A percentile compares a stretch with the other conserved stretches of the same genome.
Conservation (phyloP, 306 rosid genomes). For the Cercis canadensis region DNA sequence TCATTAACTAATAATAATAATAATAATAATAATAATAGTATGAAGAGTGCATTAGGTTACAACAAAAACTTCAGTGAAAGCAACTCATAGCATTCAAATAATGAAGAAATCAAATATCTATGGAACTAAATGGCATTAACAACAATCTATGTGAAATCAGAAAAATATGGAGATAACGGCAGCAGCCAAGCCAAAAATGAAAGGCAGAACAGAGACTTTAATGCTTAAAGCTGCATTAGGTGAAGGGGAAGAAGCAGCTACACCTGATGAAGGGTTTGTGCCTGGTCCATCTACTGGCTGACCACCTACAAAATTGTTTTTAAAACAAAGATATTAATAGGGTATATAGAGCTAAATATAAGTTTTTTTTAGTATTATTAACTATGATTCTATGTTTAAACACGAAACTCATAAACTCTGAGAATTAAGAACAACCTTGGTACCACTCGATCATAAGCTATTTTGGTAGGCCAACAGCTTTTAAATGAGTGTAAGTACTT, state of each 20-base stretch:
- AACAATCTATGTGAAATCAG: constrained; percentile 32
- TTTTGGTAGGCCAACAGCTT: too few species aligned
- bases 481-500: too few species aligned
- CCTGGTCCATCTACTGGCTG: constrained; percentile 22
- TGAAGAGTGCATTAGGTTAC: constrained; percentile 14
- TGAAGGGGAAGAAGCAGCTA: constrained; percentile 33
- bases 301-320: constrained; percentile 35
- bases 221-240: constrained; percentile 31
- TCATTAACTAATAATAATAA: too few species aligned
- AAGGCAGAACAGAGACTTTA: constrained; percentile 11
- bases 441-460: too few species aligned
- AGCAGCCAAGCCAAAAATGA: constrained; percentile 38
- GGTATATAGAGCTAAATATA: too few species aligned
- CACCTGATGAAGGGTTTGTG: constrained; percentile 25
- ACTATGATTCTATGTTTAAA: too few species aligned
- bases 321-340: too few species aligned
- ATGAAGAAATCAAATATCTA: constrained; percentile 28
- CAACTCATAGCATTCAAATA: constrained; percentile 24
- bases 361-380: too few species aligned
- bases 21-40: neutral
- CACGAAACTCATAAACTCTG: too few species aligned
- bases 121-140: neutral
- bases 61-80: constrained; percentile 26
- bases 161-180: constrained; percentile 28
- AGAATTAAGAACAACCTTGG: too few species aligned